These are phyloP conservation scores for Cryphonectria naterciae DNA, from an alignment of 2,329 filamentous ascomycete species.

Conservation along the genomic window DNA sequence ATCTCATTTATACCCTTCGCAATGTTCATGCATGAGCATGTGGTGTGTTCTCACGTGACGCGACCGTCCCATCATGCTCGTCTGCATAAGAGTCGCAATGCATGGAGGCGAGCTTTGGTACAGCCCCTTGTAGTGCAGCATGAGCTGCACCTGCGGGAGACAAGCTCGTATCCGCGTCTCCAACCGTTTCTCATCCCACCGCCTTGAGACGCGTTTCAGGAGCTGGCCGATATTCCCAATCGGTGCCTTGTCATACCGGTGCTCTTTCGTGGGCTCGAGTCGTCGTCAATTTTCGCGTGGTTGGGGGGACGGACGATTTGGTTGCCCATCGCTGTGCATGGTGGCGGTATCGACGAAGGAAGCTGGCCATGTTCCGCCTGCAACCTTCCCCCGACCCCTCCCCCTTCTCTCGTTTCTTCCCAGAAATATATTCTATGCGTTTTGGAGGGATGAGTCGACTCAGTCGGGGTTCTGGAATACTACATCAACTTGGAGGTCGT, in stretches of 20 bases:
- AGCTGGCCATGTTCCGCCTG: background rate
- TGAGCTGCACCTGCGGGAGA: background rate
- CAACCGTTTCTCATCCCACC: background rate
- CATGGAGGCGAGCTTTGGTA: background rate
- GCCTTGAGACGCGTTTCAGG: background rate
- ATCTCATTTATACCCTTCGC: slow-evolving; percentile 3
- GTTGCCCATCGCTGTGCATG: background rate
- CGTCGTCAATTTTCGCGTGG: background rate
- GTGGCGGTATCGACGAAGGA: background rate
- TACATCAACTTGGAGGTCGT: background rate
- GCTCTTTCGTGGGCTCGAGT: background rate
- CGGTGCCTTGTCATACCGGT: background rate
- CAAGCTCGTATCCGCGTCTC: background rate
- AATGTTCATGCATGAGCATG: background rate
- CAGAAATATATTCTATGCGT: background rate
- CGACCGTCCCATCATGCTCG: background rate
- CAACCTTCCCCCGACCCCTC: background rate
- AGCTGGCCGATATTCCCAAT: background rate
- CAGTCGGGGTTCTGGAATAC: background rate
- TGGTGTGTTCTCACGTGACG: background rate
- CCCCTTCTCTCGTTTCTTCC: background rate
- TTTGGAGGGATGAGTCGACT: background rate
- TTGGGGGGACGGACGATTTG: background rate
- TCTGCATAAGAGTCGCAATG: slow-evolving; percentile 1
- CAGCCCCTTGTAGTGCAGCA: background rate